These are phyloP conservation scores for Jacaranda mimosifolia DNA, from an alignment of 257 asterid genomes.

Conservation along the genomic window DNA sequence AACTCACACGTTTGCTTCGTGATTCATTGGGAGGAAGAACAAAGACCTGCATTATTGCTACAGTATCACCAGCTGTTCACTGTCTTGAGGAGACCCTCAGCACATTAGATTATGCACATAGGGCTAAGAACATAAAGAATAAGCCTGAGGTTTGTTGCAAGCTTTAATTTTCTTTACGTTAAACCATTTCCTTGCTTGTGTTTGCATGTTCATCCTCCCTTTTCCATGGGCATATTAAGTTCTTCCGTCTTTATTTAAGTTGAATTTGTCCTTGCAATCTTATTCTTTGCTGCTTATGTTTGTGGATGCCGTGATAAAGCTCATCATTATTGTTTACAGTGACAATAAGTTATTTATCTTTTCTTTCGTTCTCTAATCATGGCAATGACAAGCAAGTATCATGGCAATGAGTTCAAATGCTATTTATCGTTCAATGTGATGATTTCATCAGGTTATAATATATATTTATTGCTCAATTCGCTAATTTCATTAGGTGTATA, in stretches of 20 bases:
- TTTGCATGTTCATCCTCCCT: constrained; percentile 27
- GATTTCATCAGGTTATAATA: neutral
- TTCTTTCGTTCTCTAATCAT: neutral
- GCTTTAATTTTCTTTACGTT: constrained; percentile 4
- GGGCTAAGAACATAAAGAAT: constrained; percentile 90
- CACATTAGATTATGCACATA: constrained; percentile 88
- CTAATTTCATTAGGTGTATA: no score
- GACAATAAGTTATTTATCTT: neutral
- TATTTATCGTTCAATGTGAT: neutral
- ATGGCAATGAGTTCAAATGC: neutral
- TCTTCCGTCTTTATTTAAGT: constrained; percentile 4
- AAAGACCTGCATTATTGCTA: constrained; percentile 89
- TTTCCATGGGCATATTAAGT: neutral
- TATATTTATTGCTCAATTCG: no score
- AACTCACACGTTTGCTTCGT: constrained; percentile 85
- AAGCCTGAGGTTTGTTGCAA: constrained; percentile 79
- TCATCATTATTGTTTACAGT: neutral
- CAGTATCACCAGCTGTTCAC: constrained; percentile 93
- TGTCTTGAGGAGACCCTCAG: constrained; percentile 95
- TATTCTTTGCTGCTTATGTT: constrained; percentile 11
- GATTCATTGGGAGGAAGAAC: constrained; percentile 95
- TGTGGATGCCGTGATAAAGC: constrained; percentile 1
- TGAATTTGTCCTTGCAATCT: neutral
- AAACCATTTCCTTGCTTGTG: neutral
- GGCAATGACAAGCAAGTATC: no score